Evolutionary conservation across 169 alveolate species (phyloP).

Genomic region (Amoebophrya sp.): DNA sequence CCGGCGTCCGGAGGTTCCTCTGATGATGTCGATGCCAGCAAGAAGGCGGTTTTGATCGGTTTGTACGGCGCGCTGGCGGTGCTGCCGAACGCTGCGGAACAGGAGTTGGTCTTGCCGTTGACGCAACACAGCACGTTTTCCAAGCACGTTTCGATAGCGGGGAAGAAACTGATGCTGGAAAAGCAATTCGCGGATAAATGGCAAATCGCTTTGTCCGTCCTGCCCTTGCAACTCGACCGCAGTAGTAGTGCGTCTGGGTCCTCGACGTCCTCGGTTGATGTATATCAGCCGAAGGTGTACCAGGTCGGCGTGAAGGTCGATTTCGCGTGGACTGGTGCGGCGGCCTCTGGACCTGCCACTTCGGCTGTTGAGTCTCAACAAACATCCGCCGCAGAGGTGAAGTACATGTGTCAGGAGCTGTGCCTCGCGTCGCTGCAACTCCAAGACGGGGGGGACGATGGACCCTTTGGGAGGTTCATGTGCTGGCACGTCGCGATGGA

Average conservation of each 20-base stretch:
- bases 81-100: background rate
- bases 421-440: background rate
- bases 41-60: background rate
- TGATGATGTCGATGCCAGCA: too few relatives aligned
- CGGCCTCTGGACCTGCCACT: too few relatives aligned
- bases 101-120: background rate
- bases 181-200: background rate
- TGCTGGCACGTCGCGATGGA: background rate
- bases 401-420: background rate
- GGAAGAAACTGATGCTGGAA: background rate
- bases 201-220: background rate
- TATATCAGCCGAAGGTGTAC: background rate
- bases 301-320: background rate
- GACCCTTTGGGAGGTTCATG: background rate
- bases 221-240: background rate
- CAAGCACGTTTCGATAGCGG: background rate
- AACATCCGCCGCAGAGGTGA: too few relatives aligned
- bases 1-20: too few relatives aligned
- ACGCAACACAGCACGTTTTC: background rate
- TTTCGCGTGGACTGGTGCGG: too few relatives aligned
- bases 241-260: too few relatives aligned
- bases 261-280: too few relatives aligned
- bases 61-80: background rate
- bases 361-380: too few relatives aligned
- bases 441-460: constrained; percentile 1